Evolutionary conservation across 2,329 filamentous ascomycete genomes (phyloP).

Genomic region (Stemphylium beticola): DNA sequence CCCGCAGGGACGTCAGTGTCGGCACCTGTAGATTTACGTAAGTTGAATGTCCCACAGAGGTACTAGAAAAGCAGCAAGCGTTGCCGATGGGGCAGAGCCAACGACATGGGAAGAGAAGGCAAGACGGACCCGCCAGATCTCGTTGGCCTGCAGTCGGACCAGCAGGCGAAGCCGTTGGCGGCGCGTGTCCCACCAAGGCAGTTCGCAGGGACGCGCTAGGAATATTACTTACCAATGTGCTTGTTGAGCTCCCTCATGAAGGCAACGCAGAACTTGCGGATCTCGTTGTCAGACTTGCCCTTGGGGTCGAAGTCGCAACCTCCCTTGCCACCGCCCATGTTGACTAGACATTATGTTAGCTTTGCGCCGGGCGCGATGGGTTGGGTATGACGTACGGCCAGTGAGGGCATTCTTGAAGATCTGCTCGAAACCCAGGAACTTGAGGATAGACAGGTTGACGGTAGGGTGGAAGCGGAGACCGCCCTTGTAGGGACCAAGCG

Average conservation of each 20-base stretch:
- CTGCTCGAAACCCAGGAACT: constrained; percentile 99
- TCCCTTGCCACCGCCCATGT: constrained; percentile 97
- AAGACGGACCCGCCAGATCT: constrained; percentile 17
- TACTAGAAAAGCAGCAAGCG: constrained; percentile 2
- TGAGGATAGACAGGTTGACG: constrained; percentile 79
- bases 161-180: constrained; percentile 22
- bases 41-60: constrained; percentile 47
- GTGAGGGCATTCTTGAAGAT: constrained; percentile 99
- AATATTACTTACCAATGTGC: constrained; percentile 68
- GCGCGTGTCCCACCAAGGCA: constrained; percentile 19
- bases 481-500: constrained; percentile 97
- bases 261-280: constrained; percentile 92
- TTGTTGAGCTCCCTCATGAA: constrained; percentile 97
- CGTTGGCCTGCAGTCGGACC: constrained; percentile 21
- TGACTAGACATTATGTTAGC: constrained; percentile 60
- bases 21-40: constrained; percentile 59
- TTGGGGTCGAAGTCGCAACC: constrained; percentile 99
- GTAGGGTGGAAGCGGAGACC: constrained; percentile 93
- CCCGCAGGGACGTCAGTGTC: constrained; percentile 96
- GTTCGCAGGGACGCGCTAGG: constrained; percentile 8
- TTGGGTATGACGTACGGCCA: constrained; percentile 67
- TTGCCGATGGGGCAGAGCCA: constrained; percentile 10
- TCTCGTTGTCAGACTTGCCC: constrained; percentile 96
- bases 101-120: constrained; percentile 20
- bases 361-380: background rate